Evolutionary conservation across 2,329 filamentous ascomycete species (phyloP), one percentile per base, ranked within the genome.

Genomic region (Pseudopyricularia javanii): DNA sequence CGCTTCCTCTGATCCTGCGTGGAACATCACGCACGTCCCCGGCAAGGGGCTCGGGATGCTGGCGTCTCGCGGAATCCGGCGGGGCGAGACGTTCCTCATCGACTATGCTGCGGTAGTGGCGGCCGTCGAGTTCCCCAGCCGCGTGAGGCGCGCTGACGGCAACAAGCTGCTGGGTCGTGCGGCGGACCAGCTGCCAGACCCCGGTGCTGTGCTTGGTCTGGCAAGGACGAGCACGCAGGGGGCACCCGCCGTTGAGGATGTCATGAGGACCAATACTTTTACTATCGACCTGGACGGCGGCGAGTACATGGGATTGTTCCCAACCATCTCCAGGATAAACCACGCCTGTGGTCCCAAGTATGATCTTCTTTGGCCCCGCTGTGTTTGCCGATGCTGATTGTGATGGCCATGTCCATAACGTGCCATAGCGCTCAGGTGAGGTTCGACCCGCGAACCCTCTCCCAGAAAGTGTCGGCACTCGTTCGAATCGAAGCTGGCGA

Each of bases 231-330:
- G 55, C n/a, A 61, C 55, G n/a, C 50, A 54, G 1, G 58, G 53
- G 9, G 35, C 53, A 9, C 37, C 51, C 17, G 20, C 47, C 1
- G 58, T 67, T 34, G 67, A 70, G 57, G 64, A 68, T 43, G 54
- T 69, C 7, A 54, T 70, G 54, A 58, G 65, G 47, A 68, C 64
- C 2, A 69, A 69, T 53, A 59, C 63, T 2, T 68, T 68, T 54
- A 61, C 57, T 20, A 60, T 61, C 28, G 52, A 53, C n/a, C 37
- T 67, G 9, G 61, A 56, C 2, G 53, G 55, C 7, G 51, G 54
- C 52, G 32, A 49, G 34, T 59, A 53, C 30, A 59, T 61, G 58
- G 59, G 43, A 14, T 45, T 61, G 52, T 61, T 61, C 55, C 53
- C 54, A 4, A 54, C 57, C 9, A 15, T 60, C 17, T 56, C 59